These are phyloP conservation scores for Beverwykella pulmonaria DNA, from an alignment of 495 filamentous ascomycete genomes.

Conservation along the genomic window DNA sequence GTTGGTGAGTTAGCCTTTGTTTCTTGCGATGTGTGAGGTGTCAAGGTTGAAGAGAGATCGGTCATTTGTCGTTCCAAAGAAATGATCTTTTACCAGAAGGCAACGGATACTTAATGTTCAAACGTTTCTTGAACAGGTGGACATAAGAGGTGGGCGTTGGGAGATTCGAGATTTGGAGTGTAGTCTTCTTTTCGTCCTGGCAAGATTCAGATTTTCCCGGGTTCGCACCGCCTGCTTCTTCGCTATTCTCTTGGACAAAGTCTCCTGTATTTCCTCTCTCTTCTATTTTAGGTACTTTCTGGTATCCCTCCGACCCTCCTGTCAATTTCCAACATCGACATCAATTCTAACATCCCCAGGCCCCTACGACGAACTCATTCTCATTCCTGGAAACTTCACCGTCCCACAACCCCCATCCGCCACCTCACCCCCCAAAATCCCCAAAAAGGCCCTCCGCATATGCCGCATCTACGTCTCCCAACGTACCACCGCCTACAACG, in stretches of 20 bases:
- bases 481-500: slow-evolving; percentile 54
- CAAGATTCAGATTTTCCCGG: no score
- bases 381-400: slow-evolving; percentile 52
- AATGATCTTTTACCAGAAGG: no score
- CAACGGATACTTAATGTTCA: no score
- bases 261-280: no score
- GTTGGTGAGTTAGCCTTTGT: slow-evolving; percentile 38
- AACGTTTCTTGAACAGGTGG: no score
- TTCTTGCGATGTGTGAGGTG: background rate
- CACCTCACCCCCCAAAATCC: slow-evolving; percentile 32
- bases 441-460: slow-evolving; percentile 40
- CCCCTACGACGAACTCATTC: slow-evolving; percentile 55
- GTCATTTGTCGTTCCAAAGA: no score
- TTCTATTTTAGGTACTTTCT: background rate
- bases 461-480: slow-evolving; percentile 57
- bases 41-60: background rate
- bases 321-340: no score
- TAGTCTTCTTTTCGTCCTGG: no score
- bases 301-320: background rate
- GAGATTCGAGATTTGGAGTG: no score
- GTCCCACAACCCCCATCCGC: slow-evolving; percentile 37
- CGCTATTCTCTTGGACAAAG: no score
- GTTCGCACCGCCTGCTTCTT: no score
- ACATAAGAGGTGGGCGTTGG: no score
- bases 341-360: slow-evolving; percentile 31